Percentiles rank a stretch among this genome's conserved stretches.
These are phyloP conservation scores for Suhomyces canberraensis DNA, from an alignment of 805 yeast genomes.

Conservation along the genomic window DNA sequence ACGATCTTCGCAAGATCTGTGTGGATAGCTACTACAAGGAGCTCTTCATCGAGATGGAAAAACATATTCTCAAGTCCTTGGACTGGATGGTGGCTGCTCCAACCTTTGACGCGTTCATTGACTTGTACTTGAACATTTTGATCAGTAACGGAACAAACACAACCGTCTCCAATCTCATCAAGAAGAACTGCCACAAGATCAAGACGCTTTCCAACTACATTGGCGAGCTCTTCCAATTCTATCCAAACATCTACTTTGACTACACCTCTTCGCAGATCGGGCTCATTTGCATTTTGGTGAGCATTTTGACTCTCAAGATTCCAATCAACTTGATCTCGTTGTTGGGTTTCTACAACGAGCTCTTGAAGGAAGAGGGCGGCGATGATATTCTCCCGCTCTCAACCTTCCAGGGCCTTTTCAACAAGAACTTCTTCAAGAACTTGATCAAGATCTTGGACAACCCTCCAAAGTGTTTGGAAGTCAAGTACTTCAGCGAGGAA, in stretches of 20 bases:
- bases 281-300: slow-evolving; percentile 41
- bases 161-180: slow-evolving; percentile 9
- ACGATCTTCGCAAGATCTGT: slow-evolving; percentile 52
- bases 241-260: slow-evolving; percentile 53
- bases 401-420: slow-evolving; percentile 15
- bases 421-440: slow-evolving; percentile 19
- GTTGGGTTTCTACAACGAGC: slow-evolving; percentile 19
- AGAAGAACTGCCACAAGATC: slow-evolving; percentile 21
- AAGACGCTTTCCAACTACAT: slow-evolving; percentile 57
- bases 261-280: slow-evolving; percentile 54
- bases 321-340: slow-evolving; percentile 23
- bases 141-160: slow-evolving; percentile 19
- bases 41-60: slow-evolving; percentile 65
- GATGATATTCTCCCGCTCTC: slow-evolving; percentile 16
- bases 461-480: slow-evolving; percentile 46
- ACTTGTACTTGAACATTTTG: slow-evolving; percentile 45
- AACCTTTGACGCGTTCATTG: slow-evolving; percentile 62
- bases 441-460: slow-evolving; percentile 38
- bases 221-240: slow-evolving; percentile 65
- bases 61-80: slow-evolving; percentile 58
- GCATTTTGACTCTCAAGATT: slow-evolving; percentile 34
- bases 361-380: slow-evolving; percentile 13
- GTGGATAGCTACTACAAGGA: slow-evolving; percentile 55
- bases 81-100: slow-evolving; percentile 64
- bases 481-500: slow-evolving; percentile 41